phyloP scores from a whole-genome alignment of 1,284 basidiomycete species.

The Rhodotorula sp. region DNA sequence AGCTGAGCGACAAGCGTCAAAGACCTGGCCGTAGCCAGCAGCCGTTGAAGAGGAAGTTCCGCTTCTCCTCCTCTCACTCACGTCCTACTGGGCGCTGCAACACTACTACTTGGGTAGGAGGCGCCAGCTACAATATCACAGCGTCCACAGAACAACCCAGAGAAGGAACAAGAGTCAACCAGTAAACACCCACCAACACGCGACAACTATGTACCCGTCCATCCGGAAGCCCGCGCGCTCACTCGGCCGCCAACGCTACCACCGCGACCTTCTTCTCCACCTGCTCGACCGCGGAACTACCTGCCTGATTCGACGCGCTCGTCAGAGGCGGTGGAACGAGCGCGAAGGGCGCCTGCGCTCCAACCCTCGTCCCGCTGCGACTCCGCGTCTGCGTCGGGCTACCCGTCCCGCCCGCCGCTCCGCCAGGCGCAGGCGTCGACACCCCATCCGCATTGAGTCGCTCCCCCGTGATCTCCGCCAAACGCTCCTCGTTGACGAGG shows the following conservation, averaged over 20 bases:
- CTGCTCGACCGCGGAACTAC: background rate
- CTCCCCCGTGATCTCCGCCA: constrained; percentile 37
- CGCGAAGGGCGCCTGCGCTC: constrained; percentile 1
- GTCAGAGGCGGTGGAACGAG: background rate
- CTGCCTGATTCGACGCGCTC: background rate
- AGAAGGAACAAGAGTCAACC: background rate
- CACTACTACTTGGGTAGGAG: no score
- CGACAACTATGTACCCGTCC: background rate
- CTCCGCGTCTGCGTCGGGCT: background rate
- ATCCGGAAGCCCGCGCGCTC: background rate
- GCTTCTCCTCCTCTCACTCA: no score
- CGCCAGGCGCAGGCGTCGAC: constrained; percentile 3
- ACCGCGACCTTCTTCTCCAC: background rate
- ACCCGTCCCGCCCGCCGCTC: constrained; percentile 3
- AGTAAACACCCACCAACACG: background rate
- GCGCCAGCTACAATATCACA: no score
- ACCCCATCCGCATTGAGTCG: constrained; percentile 8
- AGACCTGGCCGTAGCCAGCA: no score
- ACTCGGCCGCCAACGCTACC: background rate
- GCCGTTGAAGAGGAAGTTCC: no score
- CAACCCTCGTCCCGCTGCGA: background rate
- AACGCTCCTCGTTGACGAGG: constrained; percentile 41
- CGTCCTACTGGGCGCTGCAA: no score
- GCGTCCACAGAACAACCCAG: no score
- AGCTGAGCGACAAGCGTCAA: no score